Conservation (phyloP, 78 protist species). For the Tieghemostelium lacteum region DNA sequence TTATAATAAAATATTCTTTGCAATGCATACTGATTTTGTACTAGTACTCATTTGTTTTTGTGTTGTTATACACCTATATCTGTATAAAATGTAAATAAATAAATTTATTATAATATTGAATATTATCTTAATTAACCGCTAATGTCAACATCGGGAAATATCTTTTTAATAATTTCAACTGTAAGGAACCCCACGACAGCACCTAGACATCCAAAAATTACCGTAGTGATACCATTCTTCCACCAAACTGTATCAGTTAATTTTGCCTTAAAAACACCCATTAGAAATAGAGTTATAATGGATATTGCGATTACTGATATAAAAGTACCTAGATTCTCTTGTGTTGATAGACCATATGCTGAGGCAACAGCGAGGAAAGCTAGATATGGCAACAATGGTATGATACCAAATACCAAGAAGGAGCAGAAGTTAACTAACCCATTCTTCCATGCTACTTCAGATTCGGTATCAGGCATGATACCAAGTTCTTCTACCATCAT, state of each 20-base stretch:
- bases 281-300: constrained; percentile 52
- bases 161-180: constrained; percentile 30
- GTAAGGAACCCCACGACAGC: constrained; percentile 56
- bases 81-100: too few relatives aligned
- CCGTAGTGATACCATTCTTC: constrained; percentile 33
- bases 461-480: constrained; percentile 64
- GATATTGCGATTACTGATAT: constrained; percentile 39
- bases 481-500: constrained; percentile 84
- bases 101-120: neutral
- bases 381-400: constrained; percentile 66
- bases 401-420: constrained; percentile 48
- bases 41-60: too few relatives aligned
- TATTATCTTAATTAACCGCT: neutral
- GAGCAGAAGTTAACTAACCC: constrained; percentile 70
- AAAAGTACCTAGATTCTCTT: constrained; percentile 39
- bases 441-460: constrained; percentile 72
- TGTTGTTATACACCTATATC: too few relatives aligned
- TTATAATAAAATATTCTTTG: too few relatives aligned
- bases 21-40: too few relatives aligned
- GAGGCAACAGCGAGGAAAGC: constrained; percentile 6
- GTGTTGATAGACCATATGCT: neutral
- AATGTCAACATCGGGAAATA: constrained; percentile 24
- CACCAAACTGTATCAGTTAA: constrained; percentile 21
- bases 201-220: constrained; percentile 64
- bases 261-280: constrained; percentile 72